phyloP scores from a whole-genome alignment of 192 early-diverging fungal species.

The Spizellomyces punctatus region DNA sequence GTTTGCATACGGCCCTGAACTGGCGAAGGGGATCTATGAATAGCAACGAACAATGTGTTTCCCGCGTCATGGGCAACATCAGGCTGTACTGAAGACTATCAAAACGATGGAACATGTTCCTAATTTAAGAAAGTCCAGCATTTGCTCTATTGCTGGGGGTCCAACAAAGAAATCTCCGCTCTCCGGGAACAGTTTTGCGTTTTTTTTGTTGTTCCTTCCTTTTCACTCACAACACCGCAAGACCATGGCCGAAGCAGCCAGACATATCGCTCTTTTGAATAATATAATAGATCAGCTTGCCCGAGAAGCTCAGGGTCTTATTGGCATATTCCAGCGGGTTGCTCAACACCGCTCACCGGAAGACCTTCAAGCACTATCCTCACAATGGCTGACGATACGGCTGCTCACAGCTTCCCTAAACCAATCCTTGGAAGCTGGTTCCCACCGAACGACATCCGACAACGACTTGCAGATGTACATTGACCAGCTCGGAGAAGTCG shows the following conservation, averaged over 20 bases:
- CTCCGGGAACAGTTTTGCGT: no score
- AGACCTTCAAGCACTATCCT: not conserved
- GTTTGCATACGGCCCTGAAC: no score
- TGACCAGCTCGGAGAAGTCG: not conserved
- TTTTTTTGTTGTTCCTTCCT: no score
- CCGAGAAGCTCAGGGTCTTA: constrained; percentile 15
- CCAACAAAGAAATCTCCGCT: no score
- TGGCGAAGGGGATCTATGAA: no score
- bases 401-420: constrained; percentile 2
- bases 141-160: no score
- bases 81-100: no score
- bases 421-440: not conserved
- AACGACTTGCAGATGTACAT: not conserved
- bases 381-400: constrained; percentile 14
- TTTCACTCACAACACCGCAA: no score
- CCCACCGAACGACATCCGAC: not conserved
- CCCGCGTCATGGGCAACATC: no score
- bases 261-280: constrained; percentile 7
- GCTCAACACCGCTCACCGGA: not conserved
- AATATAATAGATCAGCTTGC: constrained; percentile 19
- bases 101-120: no score
- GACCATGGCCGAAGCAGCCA: not conserved
- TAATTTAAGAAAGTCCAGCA: no score
- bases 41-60: no score
- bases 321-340: constrained; percentile 11